Evolutionary conservation across 148 eudicot genomes (phyloP).

Genomic region (Dysphania ambrosioides): DNA sequence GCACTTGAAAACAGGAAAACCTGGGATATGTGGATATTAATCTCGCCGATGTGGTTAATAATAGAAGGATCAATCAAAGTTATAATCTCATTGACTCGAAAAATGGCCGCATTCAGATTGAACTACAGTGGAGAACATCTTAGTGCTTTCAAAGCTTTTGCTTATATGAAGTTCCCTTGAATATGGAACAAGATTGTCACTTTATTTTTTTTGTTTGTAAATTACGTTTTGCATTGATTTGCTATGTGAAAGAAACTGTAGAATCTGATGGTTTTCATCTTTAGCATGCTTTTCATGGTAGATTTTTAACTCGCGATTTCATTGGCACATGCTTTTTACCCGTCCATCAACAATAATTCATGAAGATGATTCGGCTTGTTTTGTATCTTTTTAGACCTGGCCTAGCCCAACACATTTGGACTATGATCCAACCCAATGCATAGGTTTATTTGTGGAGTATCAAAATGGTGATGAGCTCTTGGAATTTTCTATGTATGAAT

Average conservation of each 20-base stretch:
- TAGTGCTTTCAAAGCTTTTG: constrained; percentile 10
- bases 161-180: neutral
- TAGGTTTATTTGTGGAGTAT: too few relatives aligned
- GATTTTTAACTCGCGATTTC: neutral
- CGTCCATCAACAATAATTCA: neutral
- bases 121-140: constrained; percentile 66
- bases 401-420: too few relatives aligned
- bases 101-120: constrained; percentile 67
- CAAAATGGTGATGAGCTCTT: too few relatives aligned
- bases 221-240: neutral
- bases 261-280: neutral
- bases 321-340: neutral
- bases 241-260: constrained; percentile 1
- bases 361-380: too few relatives aligned
- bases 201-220: constrained; percentile 10
- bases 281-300: neutral
- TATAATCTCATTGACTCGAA: constrained; percentile 68
- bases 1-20: constrained; percentile 48
- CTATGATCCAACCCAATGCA: too few relatives aligned
- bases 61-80: constrained; percentile 66
- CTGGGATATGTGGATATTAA: constrained; percentile 63
- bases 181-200: constrained; percentile 12
- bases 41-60: constrained; percentile 54
- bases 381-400: too few relatives aligned
- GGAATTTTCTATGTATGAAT: too few relatives aligned